phyloP scores from a whole-genome alignment of 345 rosid genomes.

The Streptanthus diversifolius region DNA sequence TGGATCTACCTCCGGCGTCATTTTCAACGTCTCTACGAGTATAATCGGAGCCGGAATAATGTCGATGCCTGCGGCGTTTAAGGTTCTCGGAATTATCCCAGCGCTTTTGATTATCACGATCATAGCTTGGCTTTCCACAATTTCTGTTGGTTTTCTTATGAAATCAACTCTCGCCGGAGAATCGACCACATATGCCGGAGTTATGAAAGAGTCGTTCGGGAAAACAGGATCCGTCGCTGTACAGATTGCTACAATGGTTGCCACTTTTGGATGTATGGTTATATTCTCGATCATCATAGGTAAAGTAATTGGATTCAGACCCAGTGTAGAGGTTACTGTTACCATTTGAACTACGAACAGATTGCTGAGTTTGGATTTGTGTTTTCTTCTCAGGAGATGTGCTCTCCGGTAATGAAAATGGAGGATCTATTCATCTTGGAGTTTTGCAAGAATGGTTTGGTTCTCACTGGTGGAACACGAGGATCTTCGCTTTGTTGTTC shows the following conservation, averaged over 20 bases:
- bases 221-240: constrained; percentile 52
- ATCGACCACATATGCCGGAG: constrained; percentile 64
- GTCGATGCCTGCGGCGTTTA: constrained; percentile 88
- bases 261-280: constrained; percentile 76
- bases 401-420: constrained; percentile 56
- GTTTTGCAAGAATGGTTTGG: constrained; percentile 92
- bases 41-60: constrained; percentile 89
- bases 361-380: constrained; percentile 1
- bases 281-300: constrained; percentile 72
- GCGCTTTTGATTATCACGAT: constrained; percentile 55
- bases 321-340: not conserved
- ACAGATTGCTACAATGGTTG: constrained; percentile 64
- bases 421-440: constrained; percentile 63
- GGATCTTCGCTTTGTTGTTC: constrained; percentile 55
- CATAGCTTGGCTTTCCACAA: constrained; percentile 65
- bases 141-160: constrained; percentile 68
- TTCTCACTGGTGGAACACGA: constrained; percentile 74
- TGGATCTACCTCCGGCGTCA: constrained; percentile 59
- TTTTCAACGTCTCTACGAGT: constrained; percentile 82
- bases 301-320: constrained; percentile 26
- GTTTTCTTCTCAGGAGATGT: constrained; percentile 63
- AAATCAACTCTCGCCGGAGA: constrained; percentile 62
- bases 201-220: constrained; percentile 86
- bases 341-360: not conserved
- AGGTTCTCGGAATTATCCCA: constrained; percentile 77